A percentile compares a stretch with the other conserved stretches of the same genome.
Conservation (phyloP, 192 early-diverging fungal species). For the Jimgerdemannia lactiflua region DNA sequence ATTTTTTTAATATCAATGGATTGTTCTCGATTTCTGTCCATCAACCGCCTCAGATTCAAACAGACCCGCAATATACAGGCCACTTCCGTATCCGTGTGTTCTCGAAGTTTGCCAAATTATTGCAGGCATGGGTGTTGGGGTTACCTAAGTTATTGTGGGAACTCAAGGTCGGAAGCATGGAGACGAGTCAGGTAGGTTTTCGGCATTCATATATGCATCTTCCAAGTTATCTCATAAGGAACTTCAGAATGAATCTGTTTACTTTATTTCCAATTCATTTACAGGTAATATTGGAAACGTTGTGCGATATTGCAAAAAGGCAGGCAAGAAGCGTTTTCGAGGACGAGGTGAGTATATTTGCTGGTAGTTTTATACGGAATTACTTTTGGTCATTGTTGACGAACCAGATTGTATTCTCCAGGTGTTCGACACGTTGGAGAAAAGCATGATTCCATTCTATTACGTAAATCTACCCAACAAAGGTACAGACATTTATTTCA, state of each 20-base stretch:
- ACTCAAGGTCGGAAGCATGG: conserved; percentile 36
- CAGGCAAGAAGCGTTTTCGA: conserved; percentile 26
- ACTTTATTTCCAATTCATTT: neutral
- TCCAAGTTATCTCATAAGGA: too few relatives aligned
- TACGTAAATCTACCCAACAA: conserved; percentile 26
- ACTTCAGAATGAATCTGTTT: neutral
- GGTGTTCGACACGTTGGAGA: conserved; percentile 20
- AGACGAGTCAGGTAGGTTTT: conserved; percentile 35
- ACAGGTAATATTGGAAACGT: conserved; percentile 28
- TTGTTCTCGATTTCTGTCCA: conserved; percentile 3
- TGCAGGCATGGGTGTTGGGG: conserved; percentile 34
- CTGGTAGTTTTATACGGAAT: neutral
- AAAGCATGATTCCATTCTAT: conserved; percentile 28
- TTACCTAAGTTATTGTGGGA: conserved; percentile 53
- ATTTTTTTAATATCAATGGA: too few relatives aligned
- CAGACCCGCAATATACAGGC: conserved; percentile 35
- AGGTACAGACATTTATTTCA: conserved; percentile 8
- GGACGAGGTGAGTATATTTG: conserved; percentile 14
- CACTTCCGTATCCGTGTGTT: conserved; percentile 21
- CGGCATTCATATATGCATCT: too few relatives aligned
- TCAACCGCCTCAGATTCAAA: conserved; percentile 26
- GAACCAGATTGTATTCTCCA: neutral
- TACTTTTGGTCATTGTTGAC: too few relatives aligned
- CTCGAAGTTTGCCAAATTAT: conserved; percentile 13
- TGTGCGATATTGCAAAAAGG: conserved; percentile 34